A percentile compares a stretch with the other conserved stretches of the same genome.
Evolutionary conservation across 2,329 filamentous ascomycete species (phyloP).

Genomic region (Aspergillus costaricaensis): DNA sequence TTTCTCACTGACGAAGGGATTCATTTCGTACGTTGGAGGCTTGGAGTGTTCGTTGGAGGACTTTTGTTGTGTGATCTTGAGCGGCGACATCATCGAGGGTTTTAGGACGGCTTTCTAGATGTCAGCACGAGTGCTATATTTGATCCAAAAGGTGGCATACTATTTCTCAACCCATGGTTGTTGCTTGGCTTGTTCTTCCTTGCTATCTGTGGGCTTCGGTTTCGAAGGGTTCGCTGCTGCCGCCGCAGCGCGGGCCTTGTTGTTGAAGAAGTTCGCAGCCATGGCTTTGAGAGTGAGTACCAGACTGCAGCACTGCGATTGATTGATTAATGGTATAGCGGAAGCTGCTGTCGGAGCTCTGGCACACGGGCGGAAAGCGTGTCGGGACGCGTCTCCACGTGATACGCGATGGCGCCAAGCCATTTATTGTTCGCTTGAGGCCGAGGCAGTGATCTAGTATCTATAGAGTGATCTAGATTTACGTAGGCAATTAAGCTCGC

Average conservation of each 20-base stretch:
- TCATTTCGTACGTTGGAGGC: slow-evolving; percentile 72
- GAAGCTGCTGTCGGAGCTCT: slow-evolving; percentile 7
- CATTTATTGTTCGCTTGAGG: slow-evolving; percentile 23
- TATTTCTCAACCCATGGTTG: slow-evolving; percentile 99
- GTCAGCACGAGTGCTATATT: not conserved
- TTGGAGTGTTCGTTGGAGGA: slow-evolving; percentile 89
- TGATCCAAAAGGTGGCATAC: slow-evolving; percentile 50
- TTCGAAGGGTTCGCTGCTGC: slow-evolving; percentile 72
- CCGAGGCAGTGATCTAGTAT: not conserved
- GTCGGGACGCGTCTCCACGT: slow-evolving; percentile 38
- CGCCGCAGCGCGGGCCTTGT: slow-evolving; percentile 75
- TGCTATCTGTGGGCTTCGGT: slow-evolving; percentile 64
- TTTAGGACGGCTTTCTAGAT: slow-evolving; percentile 73
- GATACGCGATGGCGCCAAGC: slow-evolving; percentile 30
- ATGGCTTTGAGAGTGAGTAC: slow-evolving; percentile 16
- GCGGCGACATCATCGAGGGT: slow-evolving; percentile 92
- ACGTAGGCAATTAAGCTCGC: not conserved
- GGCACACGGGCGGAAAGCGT: slow-evolving; percentile 15
- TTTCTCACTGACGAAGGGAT: not conserved
- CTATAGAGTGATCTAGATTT: not conserved
- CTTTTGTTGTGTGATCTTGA: slow-evolving; percentile 93
- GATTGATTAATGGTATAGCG: not conserved
- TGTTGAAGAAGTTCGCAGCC: slow-evolving; percentile 90
- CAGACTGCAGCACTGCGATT: not conserved
- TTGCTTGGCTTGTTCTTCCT: slow-evolving; percentile 64